Percentiles rank a stretch among this genome's conserved stretches.
phyloP scores from a whole-genome alignment of 2,329 filamentous ascomycete genomes.

The Periconia sp. region DNA sequence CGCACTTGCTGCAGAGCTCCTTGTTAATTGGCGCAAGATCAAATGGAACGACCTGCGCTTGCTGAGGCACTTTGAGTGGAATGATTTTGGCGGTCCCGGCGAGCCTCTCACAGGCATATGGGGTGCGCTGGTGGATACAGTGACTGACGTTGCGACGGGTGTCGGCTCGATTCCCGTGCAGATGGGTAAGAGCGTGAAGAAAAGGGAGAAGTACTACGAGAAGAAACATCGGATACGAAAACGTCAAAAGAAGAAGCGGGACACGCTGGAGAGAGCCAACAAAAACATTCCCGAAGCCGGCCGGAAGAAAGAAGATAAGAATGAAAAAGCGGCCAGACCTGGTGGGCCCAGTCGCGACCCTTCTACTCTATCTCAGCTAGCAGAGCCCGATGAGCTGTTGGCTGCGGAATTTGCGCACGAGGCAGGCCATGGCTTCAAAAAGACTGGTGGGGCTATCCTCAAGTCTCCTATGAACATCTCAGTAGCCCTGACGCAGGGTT shows the following conservation, averaged over 20 bases:
- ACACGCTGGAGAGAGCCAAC: slow-evolving; percentile 22
- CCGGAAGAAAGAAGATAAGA: not conserved
- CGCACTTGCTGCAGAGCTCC: slow-evolving; percentile 65
- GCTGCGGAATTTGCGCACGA: slow-evolving; percentile 48
- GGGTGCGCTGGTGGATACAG: slow-evolving; percentile 61
- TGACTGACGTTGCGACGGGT: slow-evolving; percentile 63
- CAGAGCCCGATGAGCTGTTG: slow-evolving; percentile 35
- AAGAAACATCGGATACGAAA: slow-evolving; percentile 46
- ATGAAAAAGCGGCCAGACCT: slow-evolving; percentile 15
- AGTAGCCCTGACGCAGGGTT: slow-evolving; percentile 66
- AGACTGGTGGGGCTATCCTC: slow-evolving; percentile 55
- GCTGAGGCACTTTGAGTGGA: slow-evolving; percentile 70
- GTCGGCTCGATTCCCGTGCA: slow-evolving; percentile 65
- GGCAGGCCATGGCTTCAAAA: slow-evolving; percentile 55
- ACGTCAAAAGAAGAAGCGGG: slow-evolving; percentile 29
- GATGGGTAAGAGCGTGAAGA: slow-evolving; percentile 60
- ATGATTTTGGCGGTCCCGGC: slow-evolving; percentile 74
- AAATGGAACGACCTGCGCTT: slow-evolving; percentile 66
- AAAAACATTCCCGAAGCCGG: slow-evolving; percentile 3
- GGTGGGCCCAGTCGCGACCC: slow-evolving; percentile 13
- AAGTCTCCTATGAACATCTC: slow-evolving; percentile 63
- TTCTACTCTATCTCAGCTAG: slow-evolving; percentile 32
- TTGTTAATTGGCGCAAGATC: slow-evolving; percentile 63
- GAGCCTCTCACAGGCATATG: slow-evolving; percentile 70
- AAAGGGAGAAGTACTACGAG: slow-evolving; percentile 54